Evolutionary conservation across 306 rosid genomes (phyloP), one percentile per base, ranked within the genome.

Genomic region (Corylus heterophylla): DNA sequence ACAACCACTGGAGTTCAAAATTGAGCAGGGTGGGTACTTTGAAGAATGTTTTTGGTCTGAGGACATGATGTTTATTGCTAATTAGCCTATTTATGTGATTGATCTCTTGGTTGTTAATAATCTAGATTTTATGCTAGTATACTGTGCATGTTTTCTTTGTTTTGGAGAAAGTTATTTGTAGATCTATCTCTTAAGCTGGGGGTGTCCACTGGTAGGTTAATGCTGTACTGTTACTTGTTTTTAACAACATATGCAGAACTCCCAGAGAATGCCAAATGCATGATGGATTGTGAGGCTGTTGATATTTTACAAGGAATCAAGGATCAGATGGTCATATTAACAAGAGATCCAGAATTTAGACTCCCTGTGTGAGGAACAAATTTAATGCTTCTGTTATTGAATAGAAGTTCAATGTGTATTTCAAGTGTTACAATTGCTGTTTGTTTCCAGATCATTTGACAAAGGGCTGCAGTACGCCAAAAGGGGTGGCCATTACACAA

Each of bases 231-330:
- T 56, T 8, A 27, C 71, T 61, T 22, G 45, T 48, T 72, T 69
- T 69, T 56, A 59, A 22, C 83, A 79, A 54, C 79, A 22, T 35
- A 27, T 89, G 86, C 88, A 94, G 98, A 85, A 75, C 90, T 91
- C 73, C 97, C 95, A 25, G 85, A 86, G 83, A 86, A 84, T 87
- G 78, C 77, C 81, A 87, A 88, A 81, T 91, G 97, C 83, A 71
- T 94, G 77, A 88, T 89, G 96, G 94, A 90, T 83, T 92, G 97
- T 79, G 98, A 95, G 84, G 98, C 96, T 70, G 87, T 82, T 0
- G 87, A 86, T 75, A 52, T 86, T 49, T 86, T 91, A 74, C 92
- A 81, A 85, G 92, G 92, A 84, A 84, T 95, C 81, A 94, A 89
- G 78, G 90, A 90, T 8, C 91, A 85, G 63, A 91, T 95, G 96